A percentile compares a stretch with the other conserved stretches of the same genome.
Conservation (phyloP, 768 basidiomycete species). For the Auricularia cornea region DNA sequence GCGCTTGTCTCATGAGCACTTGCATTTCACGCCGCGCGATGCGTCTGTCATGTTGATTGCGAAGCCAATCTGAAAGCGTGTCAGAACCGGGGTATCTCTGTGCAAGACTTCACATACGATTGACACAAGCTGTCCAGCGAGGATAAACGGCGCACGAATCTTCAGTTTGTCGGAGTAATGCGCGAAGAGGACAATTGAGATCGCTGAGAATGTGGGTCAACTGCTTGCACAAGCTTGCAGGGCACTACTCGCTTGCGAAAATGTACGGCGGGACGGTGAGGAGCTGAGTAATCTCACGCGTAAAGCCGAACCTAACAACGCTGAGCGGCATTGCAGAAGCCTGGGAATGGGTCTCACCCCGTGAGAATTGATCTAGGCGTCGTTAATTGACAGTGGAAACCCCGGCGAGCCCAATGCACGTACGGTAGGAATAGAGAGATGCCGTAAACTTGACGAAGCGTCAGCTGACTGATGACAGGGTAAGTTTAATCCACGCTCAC, state of each 20-base stretch:
- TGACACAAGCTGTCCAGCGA: neutral
- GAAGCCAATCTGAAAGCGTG: neutral
- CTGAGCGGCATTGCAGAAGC: too few species aligned
- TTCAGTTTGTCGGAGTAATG: neutral
- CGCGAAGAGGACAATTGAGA: neutral
- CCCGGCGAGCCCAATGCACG: conserved; percentile 19
- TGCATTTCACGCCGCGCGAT: neutral
- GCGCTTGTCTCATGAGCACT: too few species aligned
- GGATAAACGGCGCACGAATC: neutral
- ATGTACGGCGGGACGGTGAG: conserved; percentile 9
- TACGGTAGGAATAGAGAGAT: conserved; percentile 66
- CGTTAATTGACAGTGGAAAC: neutral
- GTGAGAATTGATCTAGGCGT: conserved; percentile 56
- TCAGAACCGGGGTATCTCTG: too few species aligned
- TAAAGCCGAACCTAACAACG: conserved; percentile 5
- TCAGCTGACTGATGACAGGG: too few species aligned
- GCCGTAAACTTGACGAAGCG: conserved; percentile 41
- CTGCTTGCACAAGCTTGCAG: neutral
- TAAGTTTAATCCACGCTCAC: conserved; percentile 38
- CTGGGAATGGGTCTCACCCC: conserved; percentile 22
- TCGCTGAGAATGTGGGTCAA: neutral
- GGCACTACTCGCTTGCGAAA: conserved; percentile 2
- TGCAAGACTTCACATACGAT: neutral
- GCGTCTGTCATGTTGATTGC: neutral
- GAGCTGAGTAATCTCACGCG: conserved; percentile 5